Conservation (phyloP, 257 asterid species). For the Linderniella brevidens region DNA sequence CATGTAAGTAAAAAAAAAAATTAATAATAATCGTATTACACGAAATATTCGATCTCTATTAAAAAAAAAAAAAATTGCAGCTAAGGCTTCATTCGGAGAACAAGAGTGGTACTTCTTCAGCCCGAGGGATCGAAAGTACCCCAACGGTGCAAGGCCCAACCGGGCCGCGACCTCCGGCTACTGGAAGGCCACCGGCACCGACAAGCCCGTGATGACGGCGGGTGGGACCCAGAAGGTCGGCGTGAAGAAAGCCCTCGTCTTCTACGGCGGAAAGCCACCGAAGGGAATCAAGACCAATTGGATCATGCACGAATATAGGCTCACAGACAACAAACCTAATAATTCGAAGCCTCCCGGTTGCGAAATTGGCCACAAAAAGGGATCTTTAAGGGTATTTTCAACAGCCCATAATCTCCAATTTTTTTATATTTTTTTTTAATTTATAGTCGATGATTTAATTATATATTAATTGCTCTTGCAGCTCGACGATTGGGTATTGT, state of each 20-base stretch:
- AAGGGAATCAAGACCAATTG: constrained; percentile 40
- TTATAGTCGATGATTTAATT: too few relatives aligned
- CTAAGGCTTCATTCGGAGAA: constrained; percentile 40
- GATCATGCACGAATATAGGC: constrained; percentile 49
- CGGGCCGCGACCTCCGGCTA: constrained; percentile 44
- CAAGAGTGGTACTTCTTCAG: constrained; percentile 54
- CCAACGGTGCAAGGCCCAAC: constrained; percentile 41
- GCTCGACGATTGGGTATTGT: constrained; percentile 76
- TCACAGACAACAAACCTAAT: constrained; percentile 18
- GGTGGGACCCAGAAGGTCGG: constrained; percentile 37
- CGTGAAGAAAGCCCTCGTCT: constrained; percentile 39
- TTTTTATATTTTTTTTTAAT: background rate
- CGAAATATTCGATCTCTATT: background rate
- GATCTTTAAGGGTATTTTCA: constrained; percentile 48
- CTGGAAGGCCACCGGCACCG: constrained; percentile 51
- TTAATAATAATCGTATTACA: too few relatives aligned
- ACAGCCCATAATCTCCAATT: background rate
- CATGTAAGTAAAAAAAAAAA: constrained; percentile 12
- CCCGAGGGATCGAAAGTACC: constrained; percentile 44
- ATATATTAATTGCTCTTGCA: background rate
- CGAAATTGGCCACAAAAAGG: constrained; percentile 35
- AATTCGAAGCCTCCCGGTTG: constrained; percentile 16
- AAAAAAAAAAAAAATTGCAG: constrained; percentile 4
- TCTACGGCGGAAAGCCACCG: constrained; percentile 44
- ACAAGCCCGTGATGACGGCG: constrained; percentile 33